Evolutionary conservation across 306 rosid species (phyloP), one percentile per base, ranked within the genome.

Genomic region (Medicago ruthenica): DNA sequence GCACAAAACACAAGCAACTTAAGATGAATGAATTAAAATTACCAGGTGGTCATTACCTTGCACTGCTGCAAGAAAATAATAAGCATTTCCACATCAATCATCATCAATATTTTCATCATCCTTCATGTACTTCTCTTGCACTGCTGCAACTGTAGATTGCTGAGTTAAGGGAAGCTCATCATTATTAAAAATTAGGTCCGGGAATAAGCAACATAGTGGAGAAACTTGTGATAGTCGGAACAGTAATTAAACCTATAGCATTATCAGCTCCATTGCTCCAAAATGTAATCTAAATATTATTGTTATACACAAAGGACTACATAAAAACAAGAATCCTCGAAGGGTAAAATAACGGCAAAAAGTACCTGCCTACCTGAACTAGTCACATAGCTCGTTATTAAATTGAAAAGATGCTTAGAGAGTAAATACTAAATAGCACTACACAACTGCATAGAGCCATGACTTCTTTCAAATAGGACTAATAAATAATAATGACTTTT

Each of bases 121-220:
- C 85, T 90, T 92, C 85, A 95, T 84, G 88, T 95, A 95, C 79
- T 92, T 95, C 85, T 95, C 98, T 83, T 95, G 97, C 80, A 95
- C 97, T 45, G 87, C 97, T 82, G 97, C 98, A 80, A 95, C 97
- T 90, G 98, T 92, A 73, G 79, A 64, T 83, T 77, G 59, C 40
- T 77, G 50, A 62, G 82, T 94, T 79, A 90, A 90, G 90, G 74
- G 75, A 82, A 90, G 60, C 66, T 53, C 76, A 42, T 10, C 67
- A 48, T 69, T 40, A 67, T 18, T 18, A 21, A 54, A 54, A 53
- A 74, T 41, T 20, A n/a, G n/a, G n/a, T n/a, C n/a, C n/a, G n/a
- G n/a, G n/a, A 75, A 39, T 78, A 65, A 17, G 54, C 63, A 75
- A 48, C 12, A 51, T 15, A 70, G 39, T 64, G 70, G 53, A n/a